A percentile compares a stretch with the other conserved stretches of the same genome.
phyloP scores from a whole-genome alignment of 805 yeast species.

The Komagataella mondaviorum region DNA sequence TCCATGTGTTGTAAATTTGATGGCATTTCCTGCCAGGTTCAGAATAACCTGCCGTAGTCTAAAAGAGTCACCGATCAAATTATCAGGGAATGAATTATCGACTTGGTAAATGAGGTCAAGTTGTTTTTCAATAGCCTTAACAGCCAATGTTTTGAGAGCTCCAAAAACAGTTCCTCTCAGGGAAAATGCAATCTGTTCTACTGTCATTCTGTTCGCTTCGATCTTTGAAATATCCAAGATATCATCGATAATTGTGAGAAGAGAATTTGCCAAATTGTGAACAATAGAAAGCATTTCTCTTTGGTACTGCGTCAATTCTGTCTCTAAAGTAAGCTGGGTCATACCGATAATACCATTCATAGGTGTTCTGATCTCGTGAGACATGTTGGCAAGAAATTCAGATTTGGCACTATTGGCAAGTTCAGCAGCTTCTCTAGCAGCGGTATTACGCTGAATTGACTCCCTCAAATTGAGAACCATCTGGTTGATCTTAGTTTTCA shows the following conservation, averaged over 20 bases:
- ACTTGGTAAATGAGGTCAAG: slow-evolving; percentile 69
- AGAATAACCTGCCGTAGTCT: slow-evolving; percentile 78
- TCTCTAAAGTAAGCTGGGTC: slow-evolving; percentile 82
- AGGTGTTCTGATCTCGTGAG: slow-evolving; percentile 83
- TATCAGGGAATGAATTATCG: slow-evolving; percentile 80
- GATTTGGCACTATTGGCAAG: slow-evolving; percentile 82
- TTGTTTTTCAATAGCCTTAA: slow-evolving; percentile 79
- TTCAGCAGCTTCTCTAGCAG: slow-evolving; percentile 91
- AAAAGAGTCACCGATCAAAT: slow-evolving; percentile 79
- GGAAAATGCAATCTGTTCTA: slow-evolving; percentile 79
- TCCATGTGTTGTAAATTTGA: slow-evolving; percentile 75
- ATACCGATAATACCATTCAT: slow-evolving; percentile 89
- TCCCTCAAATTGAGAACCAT: slow-evolving; percentile 82
- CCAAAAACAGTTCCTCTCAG: slow-evolving; percentile 82
- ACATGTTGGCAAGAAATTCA: slow-evolving; percentile 81
- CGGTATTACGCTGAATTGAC: slow-evolving; percentile 82
- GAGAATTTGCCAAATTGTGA: slow-evolving; percentile 74
- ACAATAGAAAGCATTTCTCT: slow-evolving; percentile 86
- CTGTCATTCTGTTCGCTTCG: slow-evolving; percentile 89
- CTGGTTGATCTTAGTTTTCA: slow-evolving; percentile 54
- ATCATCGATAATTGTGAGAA: slow-evolving; percentile 80
- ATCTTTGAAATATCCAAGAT: slow-evolving; percentile 86
- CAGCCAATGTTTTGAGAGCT: slow-evolving; percentile 79
- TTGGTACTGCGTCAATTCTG: slow-evolving; percentile 82
- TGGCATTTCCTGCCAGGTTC: slow-evolving; percentile 82